Evolutionary conservation across 2,329 filamentous ascomycete species (phyloP).

Genomic region (Pestalotiopsis sp.): DNA sequence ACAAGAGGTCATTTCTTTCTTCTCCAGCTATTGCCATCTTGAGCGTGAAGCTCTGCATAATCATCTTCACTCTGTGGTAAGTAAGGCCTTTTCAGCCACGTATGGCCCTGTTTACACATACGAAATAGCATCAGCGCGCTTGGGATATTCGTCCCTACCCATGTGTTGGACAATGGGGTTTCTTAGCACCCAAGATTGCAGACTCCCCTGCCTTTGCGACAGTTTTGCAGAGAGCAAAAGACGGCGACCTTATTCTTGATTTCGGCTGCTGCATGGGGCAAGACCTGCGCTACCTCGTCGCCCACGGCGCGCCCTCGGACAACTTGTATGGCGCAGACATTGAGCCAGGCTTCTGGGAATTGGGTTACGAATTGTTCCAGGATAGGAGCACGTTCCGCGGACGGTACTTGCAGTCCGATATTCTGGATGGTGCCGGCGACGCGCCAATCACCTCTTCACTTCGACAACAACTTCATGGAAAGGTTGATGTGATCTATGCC

Average conservation of each 20-base stretch:
- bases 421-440: background rate
- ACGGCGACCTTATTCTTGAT: background rate
- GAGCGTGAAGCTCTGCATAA: background rate
- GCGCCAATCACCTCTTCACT: background rate
- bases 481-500: background rate
- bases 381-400: background rate
- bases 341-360: background rate
- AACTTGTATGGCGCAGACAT: background rate
- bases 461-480: background rate
- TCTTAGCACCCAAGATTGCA: background rate
- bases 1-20: background rate
- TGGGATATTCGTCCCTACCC: conserved; percentile 4
- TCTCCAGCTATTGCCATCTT: conserved; percentile 1
- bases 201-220: background rate
- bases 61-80: background rate
- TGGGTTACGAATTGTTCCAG: background rate
- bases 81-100: background rate
- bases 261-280: background rate
- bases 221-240: conserved; percentile 1
- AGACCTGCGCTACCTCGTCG: background rate
- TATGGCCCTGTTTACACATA: background rate
- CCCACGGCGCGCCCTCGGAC: background rate
- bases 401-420: background rate
- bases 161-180: background rate
- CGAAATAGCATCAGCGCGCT: background rate